A percentile compares a stretch with the other conserved stretches of the same genome.
phyloP scores from a whole-genome alignment of 2,329 filamentous ascomycete species.

The Ceratocystis alfenasii region DNA sequence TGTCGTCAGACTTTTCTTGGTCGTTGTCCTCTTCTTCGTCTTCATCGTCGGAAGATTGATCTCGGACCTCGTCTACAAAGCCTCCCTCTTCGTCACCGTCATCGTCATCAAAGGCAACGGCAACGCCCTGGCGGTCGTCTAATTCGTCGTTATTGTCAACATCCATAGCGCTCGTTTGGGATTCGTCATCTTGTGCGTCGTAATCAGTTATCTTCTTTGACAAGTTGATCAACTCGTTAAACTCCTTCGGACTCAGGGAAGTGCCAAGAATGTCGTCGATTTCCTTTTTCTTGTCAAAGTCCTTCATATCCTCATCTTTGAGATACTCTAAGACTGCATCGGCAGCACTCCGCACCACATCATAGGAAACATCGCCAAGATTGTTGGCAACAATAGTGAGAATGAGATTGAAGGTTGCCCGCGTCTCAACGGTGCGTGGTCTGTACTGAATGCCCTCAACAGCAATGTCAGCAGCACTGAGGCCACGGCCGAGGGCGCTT shows the following conservation, averaged over 20 bases:
- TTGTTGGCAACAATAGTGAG: constrained; percentile 78
- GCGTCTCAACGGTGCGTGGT: constrained; percentile 79
- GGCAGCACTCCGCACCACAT: constrained; percentile 84
- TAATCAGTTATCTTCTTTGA: constrained; percentile 99
- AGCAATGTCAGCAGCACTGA: constrained; percentile 72
- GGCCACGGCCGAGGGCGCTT: constrained; percentile 50
- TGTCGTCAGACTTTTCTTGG: constrained; percentile 38
- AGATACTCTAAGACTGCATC: constrained; percentile 83
- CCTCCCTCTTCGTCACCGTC: constrained; percentile 72
- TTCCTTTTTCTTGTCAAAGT: constrained; percentile 97
- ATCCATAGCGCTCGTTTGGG: constrained; percentile 21
- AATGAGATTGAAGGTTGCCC: constrained; percentile 88
- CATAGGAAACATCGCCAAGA: constrained; percentile 84
- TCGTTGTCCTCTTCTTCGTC: constrained; percentile 50
- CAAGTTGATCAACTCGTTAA: constrained; percentile 91
- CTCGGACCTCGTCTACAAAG: constrained; percentile 73
- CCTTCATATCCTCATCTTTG: constrained; percentile 91
- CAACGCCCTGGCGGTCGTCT: constrained; percentile 90
- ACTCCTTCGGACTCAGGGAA: constrained; percentile 73
- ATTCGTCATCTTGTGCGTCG: constrained; percentile 80
- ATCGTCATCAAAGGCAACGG: constrained; percentile 90
- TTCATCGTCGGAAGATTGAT: constrained; percentile 74
- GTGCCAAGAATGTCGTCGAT: constrained; percentile 86
- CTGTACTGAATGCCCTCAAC: constrained; percentile 88
- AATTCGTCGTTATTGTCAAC: constrained; percentile 62